Base-by-base conservation (phyloP, 2,329 filamentous ascomycete genomes). In the Colletotrichum noveboracense region DNA sequence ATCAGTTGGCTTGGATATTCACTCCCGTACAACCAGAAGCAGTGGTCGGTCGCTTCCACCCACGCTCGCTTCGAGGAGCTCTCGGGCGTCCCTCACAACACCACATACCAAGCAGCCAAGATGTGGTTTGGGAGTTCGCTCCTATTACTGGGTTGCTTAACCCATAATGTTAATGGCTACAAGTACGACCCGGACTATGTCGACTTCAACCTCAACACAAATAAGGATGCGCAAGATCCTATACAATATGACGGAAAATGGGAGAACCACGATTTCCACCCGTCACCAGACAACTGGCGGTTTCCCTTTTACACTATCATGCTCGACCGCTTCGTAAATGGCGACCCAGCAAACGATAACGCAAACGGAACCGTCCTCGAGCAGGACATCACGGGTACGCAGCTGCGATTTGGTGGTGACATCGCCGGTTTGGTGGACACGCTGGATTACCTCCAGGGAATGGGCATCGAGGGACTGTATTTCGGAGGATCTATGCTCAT, bases 221-320 rank as follows among this genome's bases (percentile, higher is more conserved):
- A 93, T 80, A 79, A 88, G 78, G 84, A 86, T 56, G 91, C 91
- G 16, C 86, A 80, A 10, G 82, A 88, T 73, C 90, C 91, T 3
- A 83, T 91, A 34, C 86, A 93, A 52, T 94, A 93, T 81, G 88
- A 84, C 80, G 88, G 91, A 76, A 83, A 87, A 84, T 89, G 90
- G 89, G 84, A 83, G 26, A 83, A 87, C 75, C 89, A 91, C 79
- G 81, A 80, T 2, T 93, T 90, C 78, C 81, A 83, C 34, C 83
- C 85, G 0, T 93, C 91, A 26, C 92, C 92, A 1, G 81, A 85
- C 0, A 93, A 91, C 79, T 94, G 92, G 92, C 87, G 92, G 30
- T 89, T 93, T 76, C 92, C 92, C 0, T 90, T 93, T 79, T 94
- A 94, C 81, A 92, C 91, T 9, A 83, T 93, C 62, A 92, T 93